Conservation (phyloP, 2,329 filamentous ascomycete genomes). For the Rhynchosporium secalis region DNA sequence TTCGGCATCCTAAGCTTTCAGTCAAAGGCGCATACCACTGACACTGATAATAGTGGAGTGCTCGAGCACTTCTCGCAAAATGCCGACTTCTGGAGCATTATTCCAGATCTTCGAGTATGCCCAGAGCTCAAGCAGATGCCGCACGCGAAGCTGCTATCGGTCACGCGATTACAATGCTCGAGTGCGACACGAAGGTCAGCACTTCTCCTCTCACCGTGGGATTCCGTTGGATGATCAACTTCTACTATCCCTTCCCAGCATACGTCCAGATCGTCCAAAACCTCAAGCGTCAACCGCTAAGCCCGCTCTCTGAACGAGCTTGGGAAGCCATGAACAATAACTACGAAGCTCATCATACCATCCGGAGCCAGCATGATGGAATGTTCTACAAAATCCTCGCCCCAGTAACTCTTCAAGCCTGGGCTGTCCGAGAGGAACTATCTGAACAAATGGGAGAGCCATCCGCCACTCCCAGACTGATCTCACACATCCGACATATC, state of each 20-base stretch:
- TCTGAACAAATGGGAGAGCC: constrained; percentile 25
- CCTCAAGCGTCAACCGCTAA: constrained; percentile 33
- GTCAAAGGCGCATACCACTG: not conserved
- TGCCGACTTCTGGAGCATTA: constrained; percentile 37
- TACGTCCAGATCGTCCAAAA: constrained; percentile 40
- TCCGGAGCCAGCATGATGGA: constrained; percentile 4
- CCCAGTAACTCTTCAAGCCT: constrained; percentile 34
- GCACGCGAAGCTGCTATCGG: constrained; percentile 40
- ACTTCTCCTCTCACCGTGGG: constrained; percentile 35
- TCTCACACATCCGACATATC: constrained; percentile 30
- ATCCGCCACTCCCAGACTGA: constrained; percentile 29
- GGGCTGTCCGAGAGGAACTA: constrained; percentile 31
- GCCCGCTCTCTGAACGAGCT: constrained; percentile 33
- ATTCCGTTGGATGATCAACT: constrained; percentile 39
- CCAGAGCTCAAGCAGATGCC: constrained; percentile 32
- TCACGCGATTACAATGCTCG: constrained; percentile 33
- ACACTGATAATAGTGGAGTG: constrained; percentile 25
- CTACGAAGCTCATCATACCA: constrained; percentile 31
- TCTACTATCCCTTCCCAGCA: constrained; percentile 40
- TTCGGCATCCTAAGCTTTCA: too few species aligned
- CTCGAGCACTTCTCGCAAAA: constrained; percentile 33
- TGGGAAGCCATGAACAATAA: constrained; percentile 37
- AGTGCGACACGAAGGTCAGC: constrained; percentile 41
- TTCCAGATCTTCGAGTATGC: constrained; percentile 25
- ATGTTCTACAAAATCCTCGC: constrained; percentile 26